Evolutionary conservation across 73 alveolate species (phyloP).

Genomic region (Blepharisma stoltei): DNA sequence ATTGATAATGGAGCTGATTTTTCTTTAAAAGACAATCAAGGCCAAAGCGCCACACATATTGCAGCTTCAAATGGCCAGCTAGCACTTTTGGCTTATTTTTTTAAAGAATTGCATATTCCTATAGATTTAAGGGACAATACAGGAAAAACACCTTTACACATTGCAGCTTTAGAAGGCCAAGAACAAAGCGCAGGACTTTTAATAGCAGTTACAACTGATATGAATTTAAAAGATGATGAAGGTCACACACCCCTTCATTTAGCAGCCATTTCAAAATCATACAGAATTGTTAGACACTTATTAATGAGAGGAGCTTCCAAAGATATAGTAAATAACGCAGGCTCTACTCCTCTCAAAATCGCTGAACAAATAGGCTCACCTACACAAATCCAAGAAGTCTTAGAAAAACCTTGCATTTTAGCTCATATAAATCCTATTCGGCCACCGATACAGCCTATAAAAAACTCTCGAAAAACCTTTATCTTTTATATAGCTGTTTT

Average conservation of each 20-base stretch:
- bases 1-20: neutral
- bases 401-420: neutral
- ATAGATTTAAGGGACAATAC: constrained; percentile 14
- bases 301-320: constrained; percentile 23
- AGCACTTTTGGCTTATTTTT: constrained; percentile 8
- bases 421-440: neutral
- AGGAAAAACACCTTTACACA: constrained; percentile 39
- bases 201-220: constrained; percentile 26
- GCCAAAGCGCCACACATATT: neutral
- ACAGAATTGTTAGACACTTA: neutral
- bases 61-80: neutral
- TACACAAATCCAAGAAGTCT: constrained; percentile 14
- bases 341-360: constrained; percentile 1
- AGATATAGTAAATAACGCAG: neutral
- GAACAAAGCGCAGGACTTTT: constrained; percentile 19
- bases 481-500: neutral
- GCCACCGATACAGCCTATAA: constrained; percentile 10
- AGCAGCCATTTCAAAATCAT: constrained; percentile 18
- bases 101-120: neutral
- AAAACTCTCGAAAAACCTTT: neutral
- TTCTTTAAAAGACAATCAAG: neutral
- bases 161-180: constrained; percentile 28
- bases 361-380: constrained; percentile 18
- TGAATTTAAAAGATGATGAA: constrained; percentile 25
- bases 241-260: constrained; percentile 36